phyloP scores from a whole-genome alignment of 306 rosid genomes.

The Casuarina glauca region DNA sequence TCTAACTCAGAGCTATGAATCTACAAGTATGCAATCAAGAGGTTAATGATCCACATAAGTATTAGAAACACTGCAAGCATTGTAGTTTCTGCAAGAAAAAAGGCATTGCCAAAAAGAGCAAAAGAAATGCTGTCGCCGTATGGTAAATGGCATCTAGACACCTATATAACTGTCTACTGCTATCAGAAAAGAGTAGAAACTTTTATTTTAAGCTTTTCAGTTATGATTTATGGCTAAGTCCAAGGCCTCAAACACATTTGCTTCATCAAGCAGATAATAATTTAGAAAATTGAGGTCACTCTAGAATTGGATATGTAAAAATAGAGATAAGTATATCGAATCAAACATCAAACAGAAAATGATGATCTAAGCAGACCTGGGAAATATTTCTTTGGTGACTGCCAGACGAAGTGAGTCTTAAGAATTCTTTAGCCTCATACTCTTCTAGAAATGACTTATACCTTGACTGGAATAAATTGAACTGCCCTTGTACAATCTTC shows the following conservation, averaged over 20 bases:
- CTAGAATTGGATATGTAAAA: neutral
- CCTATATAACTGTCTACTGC: neutral
- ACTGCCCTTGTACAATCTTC: conserved; percentile 83
- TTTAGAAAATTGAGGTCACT: neutral
- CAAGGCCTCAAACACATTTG: conserved; percentile 4
- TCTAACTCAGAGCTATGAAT: neutral
- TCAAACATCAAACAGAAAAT: neutral
- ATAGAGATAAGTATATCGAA: neutral
- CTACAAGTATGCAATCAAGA: neutral
- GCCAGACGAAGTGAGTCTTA: conserved; percentile 51
- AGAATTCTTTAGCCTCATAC: conserved; percentile 58
- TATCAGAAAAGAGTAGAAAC: conserved; percentile 8
- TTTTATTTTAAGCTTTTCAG: neutral
- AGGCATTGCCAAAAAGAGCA: neutral
- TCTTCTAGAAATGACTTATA: conserved; percentile 81
- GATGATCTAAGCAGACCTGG: conserved; percentile 57
- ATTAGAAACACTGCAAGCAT: neutral
- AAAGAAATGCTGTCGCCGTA: neutral
- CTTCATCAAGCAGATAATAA: neutral
- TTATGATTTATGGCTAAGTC: conserved; percentile 1
- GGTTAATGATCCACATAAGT: neutral
- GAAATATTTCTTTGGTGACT: conserved; percentile 43
- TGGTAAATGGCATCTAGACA: neutral
- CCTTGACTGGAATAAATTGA: conserved; percentile 63
- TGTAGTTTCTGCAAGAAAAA: neutral